Conservation (phyloP, 2,329 filamentous ascomycete genomes). For the Phyllosticta capitalensis region DNA sequence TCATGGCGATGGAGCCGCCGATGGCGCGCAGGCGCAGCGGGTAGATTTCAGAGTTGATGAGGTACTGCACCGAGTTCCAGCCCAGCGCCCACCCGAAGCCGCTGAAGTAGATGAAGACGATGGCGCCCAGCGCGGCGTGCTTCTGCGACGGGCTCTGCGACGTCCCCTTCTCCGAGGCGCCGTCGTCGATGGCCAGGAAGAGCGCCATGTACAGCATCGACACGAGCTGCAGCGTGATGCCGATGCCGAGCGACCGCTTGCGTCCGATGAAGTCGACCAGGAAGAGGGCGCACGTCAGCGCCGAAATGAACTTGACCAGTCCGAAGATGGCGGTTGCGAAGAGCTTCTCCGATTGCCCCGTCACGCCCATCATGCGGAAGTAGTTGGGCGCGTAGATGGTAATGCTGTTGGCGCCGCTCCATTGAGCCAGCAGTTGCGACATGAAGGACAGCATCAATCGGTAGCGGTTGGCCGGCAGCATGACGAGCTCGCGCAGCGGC, state of each 20-base stretch:
- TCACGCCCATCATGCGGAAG: conserved; percentile 62
- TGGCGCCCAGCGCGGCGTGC: conserved; percentile 53
- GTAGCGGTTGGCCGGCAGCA: conserved; percentile 60
- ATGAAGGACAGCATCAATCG: conserved; percentile 58
- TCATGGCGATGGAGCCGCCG: conserved; percentile 64
- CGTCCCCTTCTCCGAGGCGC: conserved; percentile 42
- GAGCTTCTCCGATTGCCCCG: conserved; percentile 57
- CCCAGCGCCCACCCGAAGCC: conserved; percentile 32
- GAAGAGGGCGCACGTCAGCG: conserved; percentile 63
- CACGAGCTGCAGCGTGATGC: conserved; percentile 39
- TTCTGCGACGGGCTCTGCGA: conserved; percentile 40
- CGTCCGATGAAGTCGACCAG: conserved; percentile 71
- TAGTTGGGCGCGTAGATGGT: conserved; percentile 68
- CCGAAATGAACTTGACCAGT: conserved; percentile 60
- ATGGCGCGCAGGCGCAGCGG: conserved; percentile 64
- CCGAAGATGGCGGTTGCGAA: conserved; percentile 69
- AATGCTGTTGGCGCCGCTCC: conserved; percentile 63
- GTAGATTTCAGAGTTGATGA: conserved; percentile 70
- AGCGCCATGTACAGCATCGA: conserved; percentile 48
- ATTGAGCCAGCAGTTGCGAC: conserved; percentile 64
- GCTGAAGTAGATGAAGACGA: conserved; percentile 53
- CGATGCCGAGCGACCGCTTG: conserved; percentile 46
- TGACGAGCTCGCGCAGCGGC: conserved; percentile 58
- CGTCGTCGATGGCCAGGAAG: conserved; percentile 49
- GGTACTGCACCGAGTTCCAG: conserved; percentile 71